Percentiles rank a stretch among this genome's conserved stretches.
These are phyloP conservation scores for Iberis pinnata DNA, from an alignment of 345 rosid genomes.

Conservation along the genomic window DNA sequence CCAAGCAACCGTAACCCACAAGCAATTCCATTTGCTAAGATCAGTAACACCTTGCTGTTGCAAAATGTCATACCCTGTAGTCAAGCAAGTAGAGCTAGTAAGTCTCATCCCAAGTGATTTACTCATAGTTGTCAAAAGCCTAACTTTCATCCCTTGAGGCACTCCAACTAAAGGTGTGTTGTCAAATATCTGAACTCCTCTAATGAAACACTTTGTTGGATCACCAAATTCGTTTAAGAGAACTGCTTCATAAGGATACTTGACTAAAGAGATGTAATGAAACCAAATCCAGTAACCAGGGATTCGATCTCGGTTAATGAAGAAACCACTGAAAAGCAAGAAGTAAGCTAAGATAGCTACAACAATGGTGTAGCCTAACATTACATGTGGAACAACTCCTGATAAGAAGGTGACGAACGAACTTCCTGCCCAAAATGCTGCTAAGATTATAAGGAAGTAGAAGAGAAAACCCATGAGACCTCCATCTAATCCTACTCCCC, in stretches of 20 bases:
- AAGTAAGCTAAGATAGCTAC: constrained; percentile 46
- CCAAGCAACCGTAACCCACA: constrained; percentile 40
- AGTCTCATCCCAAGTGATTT: constrained; percentile 32
- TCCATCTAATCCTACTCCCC: constrained; percentile 52
- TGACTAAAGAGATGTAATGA: constrained; percentile 30
- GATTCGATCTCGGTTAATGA: constrained; percentile 32
- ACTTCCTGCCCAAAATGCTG: no score
- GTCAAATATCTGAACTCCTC: constrained; percentile 37
- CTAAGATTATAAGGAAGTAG: constrained; percentile 36
- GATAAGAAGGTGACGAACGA: no score
- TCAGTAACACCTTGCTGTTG: constrained; percentile 33
- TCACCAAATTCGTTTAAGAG: constrained; percentile 28
- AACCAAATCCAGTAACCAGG: constrained; percentile 38
- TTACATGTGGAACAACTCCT: no score
- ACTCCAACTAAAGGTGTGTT: constrained; percentile 26
- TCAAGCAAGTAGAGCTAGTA: constrained; percentile 34
- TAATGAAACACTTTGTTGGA: constrained; percentile 32
- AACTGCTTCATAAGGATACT: constrained; percentile 22
- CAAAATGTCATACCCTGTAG: constrained; percentile 34
- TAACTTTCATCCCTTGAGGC: constrained; percentile 27
- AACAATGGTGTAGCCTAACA: constrained; percentile 41
- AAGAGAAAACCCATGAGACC: constrained; percentile 40
- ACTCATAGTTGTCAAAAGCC: constrained; percentile 24
- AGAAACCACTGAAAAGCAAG: constrained; percentile 36
- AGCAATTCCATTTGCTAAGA: constrained; percentile 35